Conservation (phyloP, 1,284 basidiomycete species). For the Sanghuangporus baumii region DNA sequence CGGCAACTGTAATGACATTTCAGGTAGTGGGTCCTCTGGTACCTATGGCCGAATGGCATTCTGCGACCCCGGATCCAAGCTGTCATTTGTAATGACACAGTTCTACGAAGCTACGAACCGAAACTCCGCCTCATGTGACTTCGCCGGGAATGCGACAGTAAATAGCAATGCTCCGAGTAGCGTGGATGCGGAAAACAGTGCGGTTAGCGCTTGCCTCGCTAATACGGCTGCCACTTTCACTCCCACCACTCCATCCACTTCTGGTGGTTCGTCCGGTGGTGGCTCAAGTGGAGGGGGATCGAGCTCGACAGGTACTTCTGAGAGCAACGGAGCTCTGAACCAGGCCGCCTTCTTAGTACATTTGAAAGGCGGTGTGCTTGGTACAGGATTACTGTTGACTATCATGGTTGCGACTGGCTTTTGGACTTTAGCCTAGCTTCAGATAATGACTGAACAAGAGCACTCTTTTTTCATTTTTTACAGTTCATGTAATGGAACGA, state of each 20-base stretch:
- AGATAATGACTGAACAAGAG: neutral
- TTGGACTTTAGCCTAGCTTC: constrained; percentile 37
- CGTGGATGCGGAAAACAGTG: constrained; percentile 50
- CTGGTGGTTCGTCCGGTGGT: constrained; percentile 21
- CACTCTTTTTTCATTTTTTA: neutral
- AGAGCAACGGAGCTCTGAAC: constrained; percentile 11
- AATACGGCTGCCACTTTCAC: constrained; percentile 65
- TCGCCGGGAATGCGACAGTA: constrained; percentile 79
- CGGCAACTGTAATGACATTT: constrained; percentile 63
- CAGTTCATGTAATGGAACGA: neutral
- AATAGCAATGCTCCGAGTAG: constrained; percentile 52
- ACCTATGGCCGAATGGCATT: constrained; percentile 69
- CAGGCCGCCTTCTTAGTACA: constrained; percentile 24
- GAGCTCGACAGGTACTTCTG: constrained; percentile 12
- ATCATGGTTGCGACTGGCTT: constrained; percentile 38
- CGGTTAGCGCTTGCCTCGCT: constrained; percentile 66
- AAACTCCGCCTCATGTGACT: constrained; percentile 61
- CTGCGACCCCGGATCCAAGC: constrained; percentile 76
- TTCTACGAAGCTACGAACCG: constrained; percentile 68
- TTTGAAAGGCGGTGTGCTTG: constrained; percentile 32
- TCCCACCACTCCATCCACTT: constrained; percentile 42
- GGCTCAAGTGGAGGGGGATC: constrained; percentile 23
- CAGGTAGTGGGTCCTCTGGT: constrained; percentile 68
- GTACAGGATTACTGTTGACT: constrained; percentile 36
- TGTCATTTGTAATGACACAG: constrained; percentile 79